These are phyloP conservation scores for Diaporthe helianthi DNA, from an alignment of 2,329 filamentous ascomycete species.

Conservation along the genomic window DNA sequence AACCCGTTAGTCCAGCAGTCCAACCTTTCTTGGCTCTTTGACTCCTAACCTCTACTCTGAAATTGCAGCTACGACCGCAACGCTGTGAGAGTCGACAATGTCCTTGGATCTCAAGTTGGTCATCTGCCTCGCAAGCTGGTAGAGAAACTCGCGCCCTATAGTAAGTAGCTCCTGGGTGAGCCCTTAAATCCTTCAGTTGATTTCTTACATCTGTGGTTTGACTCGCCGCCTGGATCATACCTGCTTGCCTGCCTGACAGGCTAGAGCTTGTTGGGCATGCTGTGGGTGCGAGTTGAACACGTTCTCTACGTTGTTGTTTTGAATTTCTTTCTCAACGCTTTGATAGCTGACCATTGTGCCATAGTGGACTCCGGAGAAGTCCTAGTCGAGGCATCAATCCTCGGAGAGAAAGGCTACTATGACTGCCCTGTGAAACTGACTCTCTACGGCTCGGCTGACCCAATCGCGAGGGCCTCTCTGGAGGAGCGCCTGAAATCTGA, in stretches of 20 bases:
- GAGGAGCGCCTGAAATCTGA: slow-evolving; percentile 68
- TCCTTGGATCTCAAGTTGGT: slow-evolving; percentile 77
- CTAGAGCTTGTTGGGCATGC: background rate
- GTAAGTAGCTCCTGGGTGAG: background rate
- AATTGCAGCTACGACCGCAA: slow-evolving; percentile 67
- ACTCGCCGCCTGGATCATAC: background rate
- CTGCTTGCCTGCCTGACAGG: background rate
- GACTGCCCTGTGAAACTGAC: slow-evolving; percentile 76
- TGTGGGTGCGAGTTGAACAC: background rate
- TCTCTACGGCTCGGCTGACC: slow-evolving; percentile 72
- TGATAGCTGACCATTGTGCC: background rate
- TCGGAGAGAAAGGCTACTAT: slow-evolving; percentile 68
- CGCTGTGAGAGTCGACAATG: slow-evolving; percentile 81
- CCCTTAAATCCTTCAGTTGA: too few relatives aligned
- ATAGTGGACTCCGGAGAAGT: slow-evolving; percentile 50
- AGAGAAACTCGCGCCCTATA: slow-evolving; percentile 74
- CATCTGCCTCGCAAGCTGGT: slow-evolving; percentile 75
- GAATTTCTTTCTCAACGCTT: background rate
- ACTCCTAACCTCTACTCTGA: background rate
- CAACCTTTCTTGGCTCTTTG: background rate
- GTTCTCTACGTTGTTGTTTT: background rate
- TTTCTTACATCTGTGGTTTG: background rate
- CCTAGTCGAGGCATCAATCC: slow-evolving; percentile 71
- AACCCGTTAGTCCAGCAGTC: slow-evolving; percentile 51
- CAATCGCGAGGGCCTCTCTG: slow-evolving; percentile 58